A percentile compares a stretch with the other conserved stretches of the same genome.
Conservation (phyloP, 2,329 filamentous ascomycete genomes). For the Pseudofabraea citricarpa region DNA sequence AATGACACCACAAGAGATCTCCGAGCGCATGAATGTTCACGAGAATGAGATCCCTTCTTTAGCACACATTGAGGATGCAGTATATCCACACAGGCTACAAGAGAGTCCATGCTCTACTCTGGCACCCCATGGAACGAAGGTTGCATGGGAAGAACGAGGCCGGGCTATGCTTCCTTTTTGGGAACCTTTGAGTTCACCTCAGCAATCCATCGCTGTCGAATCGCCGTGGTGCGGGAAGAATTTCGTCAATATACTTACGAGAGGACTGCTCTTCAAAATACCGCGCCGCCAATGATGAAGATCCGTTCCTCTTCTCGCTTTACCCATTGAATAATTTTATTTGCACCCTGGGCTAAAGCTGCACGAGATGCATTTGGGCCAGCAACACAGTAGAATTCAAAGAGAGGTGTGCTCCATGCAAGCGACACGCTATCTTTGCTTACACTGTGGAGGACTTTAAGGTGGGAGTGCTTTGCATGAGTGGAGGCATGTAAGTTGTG, state of each 20-base stretch:
- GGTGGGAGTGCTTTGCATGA: slow-evolving; percentile 78
- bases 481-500: slow-evolving; percentile 77
- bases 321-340: slow-evolving; percentile 87
- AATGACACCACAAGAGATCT: too few species aligned
- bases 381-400: slow-evolving; percentile 95
- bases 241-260: not conserved
- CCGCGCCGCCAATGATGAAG: slow-evolving; percentile 97
- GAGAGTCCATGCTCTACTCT: too few species aligned
- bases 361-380: slow-evolving; percentile 62
- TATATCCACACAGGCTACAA: too few species aligned
- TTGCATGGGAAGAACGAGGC: too few species aligned
- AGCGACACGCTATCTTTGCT: slow-evolving; percentile 72
- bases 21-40: too few species aligned
- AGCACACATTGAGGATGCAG: too few species aligned
- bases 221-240: not conserved
- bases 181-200: too few species aligned
- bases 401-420: slow-evolving; percentile 85
- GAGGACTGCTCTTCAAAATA: slow-evolving; percentile 42
- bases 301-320: slow-evolving; percentile 86
- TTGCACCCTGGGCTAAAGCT: slow-evolving; percentile 77
- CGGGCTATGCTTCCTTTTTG: too few species aligned
- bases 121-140: too few species aligned
- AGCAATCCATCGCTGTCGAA: too few species aligned
- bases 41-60: too few species aligned
- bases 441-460: slow-evolving; percentile 81